A percentile compares a stretch with the other conserved stretches of the same genome.
Conservation (phyloP, 140 eudicot species). For the Bidens hawaiensis region DNA sequence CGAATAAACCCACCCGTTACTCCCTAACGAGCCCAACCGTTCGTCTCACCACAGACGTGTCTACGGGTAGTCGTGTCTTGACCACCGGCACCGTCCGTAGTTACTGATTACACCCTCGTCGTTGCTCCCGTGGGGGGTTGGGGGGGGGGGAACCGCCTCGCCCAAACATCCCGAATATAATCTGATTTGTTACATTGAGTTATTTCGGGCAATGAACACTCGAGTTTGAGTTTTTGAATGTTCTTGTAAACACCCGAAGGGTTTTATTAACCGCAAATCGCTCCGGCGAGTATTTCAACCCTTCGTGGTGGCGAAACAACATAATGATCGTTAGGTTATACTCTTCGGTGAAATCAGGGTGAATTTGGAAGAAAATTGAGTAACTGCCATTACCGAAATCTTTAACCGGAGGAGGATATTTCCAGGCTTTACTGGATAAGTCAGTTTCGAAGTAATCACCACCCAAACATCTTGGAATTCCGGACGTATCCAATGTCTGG, state of each 20-base stretch:
- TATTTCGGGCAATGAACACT: constrained; percentile 35
- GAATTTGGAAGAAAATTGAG: constrained; percentile 68
- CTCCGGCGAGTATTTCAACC: constrained; percentile 65
- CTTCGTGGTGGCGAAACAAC: constrained; percentile 68
- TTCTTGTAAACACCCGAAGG: constrained; percentile 46
- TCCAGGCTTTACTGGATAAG: constrained; percentile 69
- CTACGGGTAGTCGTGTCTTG: constrained; percentile 47
- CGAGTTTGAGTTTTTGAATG: constrained; percentile 34
- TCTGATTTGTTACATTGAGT: constrained; percentile 46
- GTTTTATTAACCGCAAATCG: constrained; percentile 55
- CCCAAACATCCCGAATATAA: constrained; percentile 53
- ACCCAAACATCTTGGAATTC: constrained; percentile 61
- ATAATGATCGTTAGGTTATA: constrained; percentile 57
- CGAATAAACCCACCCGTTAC: constrained; percentile 86
- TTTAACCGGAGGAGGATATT: constrained; percentile 68
- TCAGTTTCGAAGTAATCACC: constrained; percentile 90
- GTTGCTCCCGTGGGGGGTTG: constrained; percentile 75
- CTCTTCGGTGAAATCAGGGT: constrained; percentile 65
- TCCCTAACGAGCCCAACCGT: constrained; percentile 52
- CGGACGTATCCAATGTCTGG: constrained; percentile 67
- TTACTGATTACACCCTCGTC: constrained; percentile 54
- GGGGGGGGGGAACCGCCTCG: constrained; percentile 93
- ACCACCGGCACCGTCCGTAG: constrained; percentile 84
- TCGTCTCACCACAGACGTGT: constrained; percentile 82
- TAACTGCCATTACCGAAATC: constrained; percentile 80